Base-by-base conservation (phyloP, 768 basidiomycete genomes). In the Pleurotus giganteus region DNA sequence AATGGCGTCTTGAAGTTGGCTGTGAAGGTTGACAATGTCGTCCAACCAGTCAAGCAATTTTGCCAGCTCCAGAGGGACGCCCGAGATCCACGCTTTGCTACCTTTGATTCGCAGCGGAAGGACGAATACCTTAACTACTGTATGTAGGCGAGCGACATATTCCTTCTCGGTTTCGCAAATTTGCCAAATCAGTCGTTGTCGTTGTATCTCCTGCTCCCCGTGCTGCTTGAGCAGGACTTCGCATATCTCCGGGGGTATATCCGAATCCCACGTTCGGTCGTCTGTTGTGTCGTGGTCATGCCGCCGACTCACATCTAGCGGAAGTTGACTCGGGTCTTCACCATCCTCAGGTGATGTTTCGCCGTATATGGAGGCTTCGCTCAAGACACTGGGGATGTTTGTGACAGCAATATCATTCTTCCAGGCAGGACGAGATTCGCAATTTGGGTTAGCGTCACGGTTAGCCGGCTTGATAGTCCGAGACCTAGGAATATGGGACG, bases 11-110 rank as follows among this genome's bases (percentile, higher is more conserved):
- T 78, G 74, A 23, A 97, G 73, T 55, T 85, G 79, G 3, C 74
- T 71, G 60, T 97, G 94, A 1, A 94, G 73, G 52, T 86, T 84
- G 8, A 88, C 75, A 57, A 98, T 90, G 61, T 92, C 91, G 60
- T 95, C 92, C 47, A 95, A 71, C 86, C 90, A 92, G 67, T 94
- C 92, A 57, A 98, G 84, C 19, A 94, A 74, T 9, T 83, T 81
- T 0, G 85, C 78, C 11, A 93, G 76, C 31, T 84, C 79, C 2
- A 72, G 58, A 0, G 93, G 92, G 15, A 98, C 80, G 15, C 93
- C 93, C 1, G 82, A 72, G 32, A 96, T 86, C 91, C 94, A 97
- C 1, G 74, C 65, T 49, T 83, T 83, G 45, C 79, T 84, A 60
- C 86, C 79, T 57, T 86, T 82, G 2, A 82, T 76, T 6, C 91